phyloP scores from a whole-genome alignment of 306 rosid species.

The Gillenia trifoliata region DNA sequence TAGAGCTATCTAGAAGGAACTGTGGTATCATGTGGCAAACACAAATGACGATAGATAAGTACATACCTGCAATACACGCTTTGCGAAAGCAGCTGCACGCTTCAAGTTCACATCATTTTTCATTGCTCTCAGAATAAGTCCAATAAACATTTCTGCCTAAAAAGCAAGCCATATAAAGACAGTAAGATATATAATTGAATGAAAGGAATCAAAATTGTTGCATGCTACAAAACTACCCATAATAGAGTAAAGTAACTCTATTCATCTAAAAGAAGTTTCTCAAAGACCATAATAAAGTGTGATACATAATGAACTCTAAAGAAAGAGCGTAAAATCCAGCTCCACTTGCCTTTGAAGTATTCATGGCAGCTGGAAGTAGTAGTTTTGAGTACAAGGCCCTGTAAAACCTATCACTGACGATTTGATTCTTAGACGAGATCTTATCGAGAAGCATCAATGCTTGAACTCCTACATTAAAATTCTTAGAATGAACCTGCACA shows the following conservation, averaged over 20 bases:
- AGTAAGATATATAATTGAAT: not conserved
- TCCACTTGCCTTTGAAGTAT: conserved; percentile 77
- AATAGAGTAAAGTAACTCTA: not conserved
- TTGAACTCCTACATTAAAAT: conserved; percentile 91
- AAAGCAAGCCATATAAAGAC: conserved; percentile 12
- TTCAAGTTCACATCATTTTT: conserved; percentile 80
- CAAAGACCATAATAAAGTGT: not conserved
- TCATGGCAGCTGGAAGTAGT: conserved; percentile 83
- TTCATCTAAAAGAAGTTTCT: not conserved
- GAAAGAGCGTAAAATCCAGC: not conserved
- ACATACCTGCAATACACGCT: conserved; percentile 78
- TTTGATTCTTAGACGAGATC: conserved; percentile 87
- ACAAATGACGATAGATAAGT: conserved; percentile 5
- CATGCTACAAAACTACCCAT: not conserved
- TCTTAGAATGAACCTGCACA: conserved; percentile 87
- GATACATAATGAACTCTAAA: not conserved
- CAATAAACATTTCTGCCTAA: conserved; percentile 93
- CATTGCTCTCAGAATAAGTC: conserved; percentile 87
- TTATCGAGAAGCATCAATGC: conserved; percentile 94
- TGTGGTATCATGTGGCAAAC: not conserved
- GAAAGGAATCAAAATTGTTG: not conserved
- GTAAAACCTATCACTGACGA: conserved; percentile 84
- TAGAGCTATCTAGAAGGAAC: not conserved
- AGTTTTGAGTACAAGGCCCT: conserved; percentile 90
- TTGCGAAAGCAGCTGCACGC: conserved; percentile 86